Percentiles rank a stretch among this genome's conserved stretches.
These are phyloP conservation scores for Solanum gandarillasii DNA, from an alignment of 257 asterid species.

Conservation along the genomic window DNA sequence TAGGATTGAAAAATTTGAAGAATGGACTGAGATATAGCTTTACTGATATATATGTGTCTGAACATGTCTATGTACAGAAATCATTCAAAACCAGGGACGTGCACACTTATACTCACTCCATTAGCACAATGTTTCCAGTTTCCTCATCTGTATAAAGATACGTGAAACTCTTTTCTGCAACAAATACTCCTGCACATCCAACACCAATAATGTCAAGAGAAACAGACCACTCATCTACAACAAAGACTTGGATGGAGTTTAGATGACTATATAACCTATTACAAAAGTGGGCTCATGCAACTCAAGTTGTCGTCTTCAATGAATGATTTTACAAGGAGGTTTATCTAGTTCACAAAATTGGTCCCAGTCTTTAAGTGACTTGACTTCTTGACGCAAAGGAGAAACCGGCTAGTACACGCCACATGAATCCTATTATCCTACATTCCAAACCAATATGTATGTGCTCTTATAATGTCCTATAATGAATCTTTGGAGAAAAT, in stretches of 20 bases:
- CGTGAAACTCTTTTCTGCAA: conserved; percentile 48
- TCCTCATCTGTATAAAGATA: conserved; percentile 90
- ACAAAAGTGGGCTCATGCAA: not conserved
- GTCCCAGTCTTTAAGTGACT: not conserved
- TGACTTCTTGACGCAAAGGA: not conserved
- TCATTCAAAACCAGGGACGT: not conserved
- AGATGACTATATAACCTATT: not conserved
- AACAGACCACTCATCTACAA: not conserved
- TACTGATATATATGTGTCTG: not conserved
- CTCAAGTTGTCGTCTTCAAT: not conserved
- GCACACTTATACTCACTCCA: conserved; percentile 63
- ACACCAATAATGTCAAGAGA: not conserved
- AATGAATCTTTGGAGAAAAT: not conserved
- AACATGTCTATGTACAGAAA: not conserved
- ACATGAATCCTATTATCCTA: not conserved
- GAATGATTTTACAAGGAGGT: not conserved
- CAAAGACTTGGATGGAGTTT: not conserved
- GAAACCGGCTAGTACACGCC: not conserved
- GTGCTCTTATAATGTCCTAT: not conserved
- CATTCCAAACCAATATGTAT: not conserved
- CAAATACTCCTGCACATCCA: conserved; percentile 59
- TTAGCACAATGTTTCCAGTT: conserved; percentile 59
- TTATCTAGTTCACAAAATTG: not conserved
- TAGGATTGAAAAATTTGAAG: conserved; percentile 8
- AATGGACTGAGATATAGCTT: not conserved